Percentiles rank a stretch among this genome's conserved stretches.
These are phyloP conservation scores for Schizochytrium sp. DNA, from an alignment of 108 stramenopile species.

Conservation along the genomic window DNA sequence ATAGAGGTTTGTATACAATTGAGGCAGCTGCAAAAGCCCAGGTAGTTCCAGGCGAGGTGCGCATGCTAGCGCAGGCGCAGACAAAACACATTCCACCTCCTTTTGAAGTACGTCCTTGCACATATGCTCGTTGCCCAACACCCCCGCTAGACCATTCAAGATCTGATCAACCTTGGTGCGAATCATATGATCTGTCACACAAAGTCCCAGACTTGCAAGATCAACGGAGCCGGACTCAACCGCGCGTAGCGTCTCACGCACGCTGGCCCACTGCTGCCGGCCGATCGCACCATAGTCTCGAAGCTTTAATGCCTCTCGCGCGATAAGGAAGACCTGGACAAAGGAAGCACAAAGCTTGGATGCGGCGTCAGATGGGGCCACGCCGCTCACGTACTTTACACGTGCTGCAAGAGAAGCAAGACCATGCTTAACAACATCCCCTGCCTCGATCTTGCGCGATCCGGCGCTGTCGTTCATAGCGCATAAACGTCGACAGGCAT, in stretches of 20 bases:
- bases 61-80: background rate
- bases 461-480: too few species aligned
- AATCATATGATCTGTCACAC: background rate
- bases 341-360: background rate
- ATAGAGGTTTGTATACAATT: background rate
- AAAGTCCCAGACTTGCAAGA: background rate
- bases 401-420: background rate
- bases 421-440: background rate
- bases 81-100: too few species aligned
- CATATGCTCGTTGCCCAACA: too few species aligned
- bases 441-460: too few species aligned
- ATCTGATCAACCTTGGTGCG: background rate
- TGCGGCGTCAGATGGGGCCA: background rate
- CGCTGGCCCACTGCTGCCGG: background rate
- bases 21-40: background rate
- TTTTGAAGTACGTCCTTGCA: too few species aligned
- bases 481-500: too few species aligned
- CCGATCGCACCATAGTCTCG: background rate
- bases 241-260: background rate
- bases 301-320: background rate
- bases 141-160: background rate
- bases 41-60: background rate
- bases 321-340: background rate
- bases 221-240: background rate
- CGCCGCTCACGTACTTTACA: background rate